Evolutionary conservation across 164 flowering plant genomes (phyloP).

Genomic region (Vitis labrusca): DNA sequence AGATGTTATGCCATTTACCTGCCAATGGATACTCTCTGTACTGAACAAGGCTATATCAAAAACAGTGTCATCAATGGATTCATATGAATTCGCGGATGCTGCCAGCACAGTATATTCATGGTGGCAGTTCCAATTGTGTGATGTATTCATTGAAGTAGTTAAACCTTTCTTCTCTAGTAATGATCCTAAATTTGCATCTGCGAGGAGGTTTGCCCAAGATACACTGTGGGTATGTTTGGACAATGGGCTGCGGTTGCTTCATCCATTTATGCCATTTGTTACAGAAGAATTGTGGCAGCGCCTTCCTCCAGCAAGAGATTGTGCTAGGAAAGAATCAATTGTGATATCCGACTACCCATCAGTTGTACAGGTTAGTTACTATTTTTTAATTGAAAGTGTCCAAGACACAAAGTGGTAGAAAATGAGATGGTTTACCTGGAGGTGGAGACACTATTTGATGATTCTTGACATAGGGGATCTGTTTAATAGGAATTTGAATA

Average conservation of each 20-base stretch:
- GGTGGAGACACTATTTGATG: neutral
- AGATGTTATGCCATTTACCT: slow-evolving; percentile 63
- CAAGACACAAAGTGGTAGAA: neutral
- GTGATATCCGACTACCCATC: slow-evolving; percentile 84
- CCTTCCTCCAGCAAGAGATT: slow-evolving; percentile 60
- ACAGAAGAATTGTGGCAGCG: slow-evolving; percentile 99
- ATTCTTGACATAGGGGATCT: neutral
- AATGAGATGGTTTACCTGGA: neutral
- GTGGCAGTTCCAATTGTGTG: slow-evolving; percentile 97
- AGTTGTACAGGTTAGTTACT: slow-evolving; percentile 51
- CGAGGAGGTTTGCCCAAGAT: slow-evolving; percentile 58
- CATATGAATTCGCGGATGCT: slow-evolving; percentile 86
- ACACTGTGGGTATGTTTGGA: slow-evolving; percentile 91
- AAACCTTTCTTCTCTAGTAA: slow-evolving; percentile 76
- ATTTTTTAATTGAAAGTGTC: neutral
- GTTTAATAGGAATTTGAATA: too few species aligned
- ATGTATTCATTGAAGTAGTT: slow-evolving; percentile 88
- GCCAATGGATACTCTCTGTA: slow-evolving; percentile 92
- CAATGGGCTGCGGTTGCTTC: slow-evolving; percentile 86
- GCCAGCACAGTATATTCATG: slow-evolving; percentile 76
- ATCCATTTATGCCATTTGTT: slow-evolving; percentile 97
- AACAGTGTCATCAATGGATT: slow-evolving; percentile 61
- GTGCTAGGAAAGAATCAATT: slow-evolving; percentile 58
- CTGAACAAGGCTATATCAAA: slow-evolving; percentile 78
- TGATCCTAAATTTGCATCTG: slow-evolving; percentile 47